Conservation (phyloP, 2,329 filamentous ascomycete genomes). For the Phaeosphaeriaceae sp. region DNA sequence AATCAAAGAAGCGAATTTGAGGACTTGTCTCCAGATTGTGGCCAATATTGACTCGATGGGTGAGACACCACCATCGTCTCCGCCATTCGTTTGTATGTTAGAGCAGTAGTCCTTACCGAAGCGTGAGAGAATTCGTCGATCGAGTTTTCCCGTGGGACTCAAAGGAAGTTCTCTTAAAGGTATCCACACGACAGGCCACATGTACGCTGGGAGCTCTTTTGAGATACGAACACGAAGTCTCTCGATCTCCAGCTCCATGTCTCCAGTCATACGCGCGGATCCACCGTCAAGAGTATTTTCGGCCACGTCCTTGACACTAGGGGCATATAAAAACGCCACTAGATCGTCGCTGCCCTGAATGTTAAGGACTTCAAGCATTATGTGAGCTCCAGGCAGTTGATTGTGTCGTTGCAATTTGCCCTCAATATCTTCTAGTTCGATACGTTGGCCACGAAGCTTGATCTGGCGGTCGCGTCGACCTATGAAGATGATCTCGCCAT, state of each 20-base stretch:
- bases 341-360: not conserved
- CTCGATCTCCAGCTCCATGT: not conserved
- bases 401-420: not conserved
- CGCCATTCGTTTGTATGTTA: not conserved
- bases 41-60: not conserved
- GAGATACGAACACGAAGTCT: not conserved
- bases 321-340: not conserved
- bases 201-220: not conserved
- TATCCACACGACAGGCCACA: not conserved
- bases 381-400: not conserved
- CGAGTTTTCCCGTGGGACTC: not conserved
- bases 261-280: not conserved
- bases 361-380: not conserved
- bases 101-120: not conserved
- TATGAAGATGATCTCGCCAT: conserved; percentile 12
- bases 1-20: not conserved
- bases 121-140: not conserved
- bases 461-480: conserved; percentile 19
- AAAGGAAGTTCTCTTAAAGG: not conserved
- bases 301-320: not conserved
- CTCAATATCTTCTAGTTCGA: conserved; percentile 46
- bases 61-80: not conserved
- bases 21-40: not conserved
- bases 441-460: conserved; percentile 44
- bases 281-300: not conserved